A percentile compares a stretch with the other conserved stretches of the same genome.
phyloP scores from a whole-genome alignment of 768 basidiomycete genomes.

The Saitozyma sp. region DNA sequence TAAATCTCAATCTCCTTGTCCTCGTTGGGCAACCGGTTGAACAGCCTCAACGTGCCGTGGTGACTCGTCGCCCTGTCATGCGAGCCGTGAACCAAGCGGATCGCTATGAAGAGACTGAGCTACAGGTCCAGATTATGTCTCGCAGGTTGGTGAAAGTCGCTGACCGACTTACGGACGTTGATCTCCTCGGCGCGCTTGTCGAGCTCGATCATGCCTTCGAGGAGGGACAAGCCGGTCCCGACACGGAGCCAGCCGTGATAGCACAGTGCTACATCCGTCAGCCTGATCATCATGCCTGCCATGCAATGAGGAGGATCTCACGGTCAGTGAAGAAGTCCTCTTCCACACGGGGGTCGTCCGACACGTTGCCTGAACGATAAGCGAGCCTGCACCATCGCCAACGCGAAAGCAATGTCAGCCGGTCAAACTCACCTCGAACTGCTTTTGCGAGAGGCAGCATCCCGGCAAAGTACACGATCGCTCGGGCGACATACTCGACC shows the following conservation, averaged over 20 bases:
- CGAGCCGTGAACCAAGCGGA: conserved; percentile 53
- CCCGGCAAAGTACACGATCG: conserved; percentile 43
- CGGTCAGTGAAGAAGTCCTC: conserved; percentile 52
- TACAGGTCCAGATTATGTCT: background rate
- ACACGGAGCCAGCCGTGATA: conserved; percentile 53
- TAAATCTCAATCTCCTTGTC: conserved; percentile 54
- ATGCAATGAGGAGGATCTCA: conserved; percentile 13
- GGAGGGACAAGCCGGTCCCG: conserved; percentile 50
- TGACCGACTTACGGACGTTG: conserved; percentile 37
- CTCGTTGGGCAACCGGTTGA: conserved; percentile 40
- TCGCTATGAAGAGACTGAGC: conserved; percentile 4
- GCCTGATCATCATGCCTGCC: background rate
- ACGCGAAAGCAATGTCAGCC: background rate
- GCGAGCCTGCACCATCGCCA: background rate
- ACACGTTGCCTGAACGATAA: conserved; percentile 44
- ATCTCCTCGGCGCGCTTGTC: conserved; percentile 43
- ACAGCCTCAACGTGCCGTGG: conserved; percentile 45
- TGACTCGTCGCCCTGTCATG: conserved; percentile 48
- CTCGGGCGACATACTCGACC: conserved; percentile 37
- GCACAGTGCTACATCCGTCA: conserved; percentile 36
- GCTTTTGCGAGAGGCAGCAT: conserved; percentile 47
- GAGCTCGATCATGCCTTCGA: conserved; percentile 49
- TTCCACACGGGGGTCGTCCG: conserved; percentile 54
- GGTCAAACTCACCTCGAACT: conserved; percentile 31
- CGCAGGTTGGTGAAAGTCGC: background rate